These are phyloP conservation scores for Arachis monticola DNA, from an alignment of 331 rosid species.

Conservation along the genomic window DNA sequence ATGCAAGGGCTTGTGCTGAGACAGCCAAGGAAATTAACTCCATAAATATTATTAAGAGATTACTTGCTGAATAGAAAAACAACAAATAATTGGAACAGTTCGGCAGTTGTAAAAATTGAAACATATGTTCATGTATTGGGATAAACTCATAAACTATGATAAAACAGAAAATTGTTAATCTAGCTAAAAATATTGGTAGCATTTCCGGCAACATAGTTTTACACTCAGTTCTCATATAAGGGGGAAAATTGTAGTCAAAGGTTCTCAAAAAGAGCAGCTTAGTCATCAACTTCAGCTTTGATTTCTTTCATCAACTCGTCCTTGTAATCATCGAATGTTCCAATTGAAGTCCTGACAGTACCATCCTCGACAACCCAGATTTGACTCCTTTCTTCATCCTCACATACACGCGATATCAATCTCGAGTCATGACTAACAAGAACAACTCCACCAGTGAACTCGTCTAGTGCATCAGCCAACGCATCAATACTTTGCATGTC, in stretches of 20 bases:
- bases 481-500: constrained; percentile 98
- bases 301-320: too few relatives aligned
- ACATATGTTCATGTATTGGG: constrained; percentile 13
- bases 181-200: not conserved
- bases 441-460: constrained; percentile 87
- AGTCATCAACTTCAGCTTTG: too few relatives aligned
- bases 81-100: constrained; percentile 8
- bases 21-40: too few relatives aligned
- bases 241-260: too few relatives aligned
- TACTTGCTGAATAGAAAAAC: constrained; percentile 13
- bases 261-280: too few relatives aligned
- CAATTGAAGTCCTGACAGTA: too few relatives aligned
- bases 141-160: not conserved
- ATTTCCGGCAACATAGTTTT: too few relatives aligned
- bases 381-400: constrained; percentile 55
- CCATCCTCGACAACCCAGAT: too few relatives aligned
- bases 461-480: constrained; percentile 82
- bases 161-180: not conserved
- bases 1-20: too few relatives aligned
- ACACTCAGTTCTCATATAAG: too few relatives aligned
- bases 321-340: too few relatives aligned
- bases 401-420: constrained; percentile 82
- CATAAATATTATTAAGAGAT: not conserved
- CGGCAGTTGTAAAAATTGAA: constrained; percentile 16
- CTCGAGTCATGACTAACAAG: constrained; percentile 92